These are phyloP conservation scores for Phycomyces nitens DNA, from an alignment of 192 early-diverging fungal genomes.

Conservation along the genomic window DNA sequence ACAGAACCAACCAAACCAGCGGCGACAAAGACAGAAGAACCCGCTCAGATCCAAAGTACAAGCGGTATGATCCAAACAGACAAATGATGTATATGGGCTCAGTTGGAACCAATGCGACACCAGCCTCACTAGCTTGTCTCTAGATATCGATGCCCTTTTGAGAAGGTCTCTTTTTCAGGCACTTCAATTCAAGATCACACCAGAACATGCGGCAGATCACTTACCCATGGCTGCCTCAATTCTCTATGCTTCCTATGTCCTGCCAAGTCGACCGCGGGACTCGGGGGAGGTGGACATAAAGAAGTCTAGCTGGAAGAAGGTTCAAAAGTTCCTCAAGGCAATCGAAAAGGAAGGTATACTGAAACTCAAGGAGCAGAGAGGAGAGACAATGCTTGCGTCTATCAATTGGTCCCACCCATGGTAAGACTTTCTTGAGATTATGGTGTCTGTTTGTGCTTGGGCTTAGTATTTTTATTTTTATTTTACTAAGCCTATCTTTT, in stretches of 20 bases:
- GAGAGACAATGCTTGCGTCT: conserved; percentile 55
- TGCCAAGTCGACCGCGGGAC: conserved; percentile 60
- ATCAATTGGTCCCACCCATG: conserved; percentile 57
- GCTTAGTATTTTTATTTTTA: not conserved
- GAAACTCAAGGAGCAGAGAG: conserved; percentile 76
- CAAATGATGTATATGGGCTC: too few species aligned
- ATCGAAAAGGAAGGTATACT: conserved; percentile 82
- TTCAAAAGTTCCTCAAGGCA: conserved; percentile 83
- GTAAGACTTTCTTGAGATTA: conserved; percentile 1
- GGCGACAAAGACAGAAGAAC: not conserved
- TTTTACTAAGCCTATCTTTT: not conserved
- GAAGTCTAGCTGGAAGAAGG: conserved; percentile 82
- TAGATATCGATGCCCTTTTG: conserved; percentile 76
- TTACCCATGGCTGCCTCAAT: conserved; percentile 75
- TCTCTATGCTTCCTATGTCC: conserved; percentile 74
- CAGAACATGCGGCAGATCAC: conserved; percentile 45
- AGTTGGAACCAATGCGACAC: too few species aligned
- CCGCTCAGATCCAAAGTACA: conserved; percentile 1
- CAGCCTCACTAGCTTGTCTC: conserved; percentile 5
- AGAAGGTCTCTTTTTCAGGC: conserved; percentile 66
- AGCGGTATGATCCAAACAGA: not conserved
- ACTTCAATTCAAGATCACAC: conserved; percentile 63
- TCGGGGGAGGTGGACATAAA: conserved; percentile 71
- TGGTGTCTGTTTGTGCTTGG: not conserved
- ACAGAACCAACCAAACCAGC: not conserved